Evolutionary conservation across 495 filamentous ascomycete species (phyloP).

Genomic region (Penicillium simplicissimum): DNA sequence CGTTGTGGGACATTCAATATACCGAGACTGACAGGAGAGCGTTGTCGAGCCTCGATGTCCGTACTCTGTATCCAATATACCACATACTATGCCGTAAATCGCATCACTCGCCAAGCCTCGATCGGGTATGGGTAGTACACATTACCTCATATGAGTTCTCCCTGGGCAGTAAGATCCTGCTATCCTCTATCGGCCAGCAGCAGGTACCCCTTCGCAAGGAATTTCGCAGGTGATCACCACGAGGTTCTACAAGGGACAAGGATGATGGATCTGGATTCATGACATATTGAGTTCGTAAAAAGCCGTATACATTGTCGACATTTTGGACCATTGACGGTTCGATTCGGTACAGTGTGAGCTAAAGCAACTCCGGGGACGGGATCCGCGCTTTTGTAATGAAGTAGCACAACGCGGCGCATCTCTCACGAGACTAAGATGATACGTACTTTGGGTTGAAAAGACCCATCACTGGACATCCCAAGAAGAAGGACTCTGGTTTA

Average conservation of each 20-base stretch:
- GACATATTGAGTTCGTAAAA: background rate
- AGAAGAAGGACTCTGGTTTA: background rate
- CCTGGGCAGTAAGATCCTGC: background rate
- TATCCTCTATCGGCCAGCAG: conserved; percentile 6
- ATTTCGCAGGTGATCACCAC: conserved; percentile 6
- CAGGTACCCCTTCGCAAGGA: conserved; percentile 19
- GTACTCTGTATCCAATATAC: background rate
- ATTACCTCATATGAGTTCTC: conserved; percentile 19
- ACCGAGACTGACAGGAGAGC: background rate
- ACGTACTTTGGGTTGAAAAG: background rate
- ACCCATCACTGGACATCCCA: background rate
- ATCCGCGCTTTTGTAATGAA: conserved; percentile 4
- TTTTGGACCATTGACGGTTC: background rate
- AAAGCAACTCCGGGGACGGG: background rate
- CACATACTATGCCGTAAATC: background rate
- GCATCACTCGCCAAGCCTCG: background rate
- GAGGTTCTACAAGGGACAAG: background rate
- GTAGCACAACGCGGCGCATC: conserved; percentile 4
- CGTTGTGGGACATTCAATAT: conserved; percentile 1
- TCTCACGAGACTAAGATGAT: conserved; percentile 11
- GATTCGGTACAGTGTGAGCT: background rate
- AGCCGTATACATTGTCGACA: background rate
- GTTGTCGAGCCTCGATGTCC: background rate
- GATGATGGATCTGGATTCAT: background rate
- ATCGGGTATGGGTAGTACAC: conserved; percentile 5